These are phyloP conservation scores for Leccinellum rugosiceps DNA, from an alignment of 768 basidiomycete genomes.

Conservation along the genomic window DNA sequence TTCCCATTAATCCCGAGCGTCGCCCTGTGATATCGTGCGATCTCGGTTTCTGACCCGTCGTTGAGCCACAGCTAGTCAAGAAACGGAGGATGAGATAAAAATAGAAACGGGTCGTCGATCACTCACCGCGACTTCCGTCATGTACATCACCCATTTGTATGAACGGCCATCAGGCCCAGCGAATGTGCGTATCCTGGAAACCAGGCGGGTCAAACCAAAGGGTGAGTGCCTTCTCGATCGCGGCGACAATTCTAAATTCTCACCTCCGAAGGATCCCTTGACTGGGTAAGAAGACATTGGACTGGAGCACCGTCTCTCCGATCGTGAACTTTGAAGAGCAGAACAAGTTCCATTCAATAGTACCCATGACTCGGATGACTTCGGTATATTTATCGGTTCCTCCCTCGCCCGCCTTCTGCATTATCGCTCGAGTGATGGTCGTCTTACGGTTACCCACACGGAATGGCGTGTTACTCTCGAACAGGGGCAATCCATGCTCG, in stretches of 20 bases:
- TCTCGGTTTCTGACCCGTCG: constrained; percentile 11
- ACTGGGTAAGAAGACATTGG: constrained; percentile 22
- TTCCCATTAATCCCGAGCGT: constrained; percentile 25
- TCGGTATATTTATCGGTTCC: constrained; percentile 19
- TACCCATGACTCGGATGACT: constrained; percentile 23
- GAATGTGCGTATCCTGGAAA: constrained; percentile 20
- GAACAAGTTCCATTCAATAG: constrained; percentile 32
- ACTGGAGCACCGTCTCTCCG: constrained; percentile 23
- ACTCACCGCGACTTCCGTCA: constrained; percentile 12
- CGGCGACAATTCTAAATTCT: not conserved
- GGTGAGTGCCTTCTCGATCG: too few relatives aligned
- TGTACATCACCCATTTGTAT: constrained; percentile 31
- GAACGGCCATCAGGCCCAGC: constrained; percentile 30
- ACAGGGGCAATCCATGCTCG: constrained; percentile 22
- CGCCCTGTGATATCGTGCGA: constrained; percentile 22
- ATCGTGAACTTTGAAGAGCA: constrained; percentile 30
- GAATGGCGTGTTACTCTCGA: constrained; percentile 26
- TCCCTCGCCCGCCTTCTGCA: not conserved
- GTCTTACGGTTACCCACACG: constrained; percentile 14
- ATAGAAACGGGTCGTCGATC: not conserved
- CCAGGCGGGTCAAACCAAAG: too few relatives aligned
- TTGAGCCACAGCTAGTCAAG: constrained; percentile 15
- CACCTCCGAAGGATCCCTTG: constrained; percentile 18
- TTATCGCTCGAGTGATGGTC: constrained; percentile 13
- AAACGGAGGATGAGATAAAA: not conserved